Base-by-base conservation (phyloP, 2,329 filamentous ascomycete genomes). In the Fusarium sambucinum region DNA sequence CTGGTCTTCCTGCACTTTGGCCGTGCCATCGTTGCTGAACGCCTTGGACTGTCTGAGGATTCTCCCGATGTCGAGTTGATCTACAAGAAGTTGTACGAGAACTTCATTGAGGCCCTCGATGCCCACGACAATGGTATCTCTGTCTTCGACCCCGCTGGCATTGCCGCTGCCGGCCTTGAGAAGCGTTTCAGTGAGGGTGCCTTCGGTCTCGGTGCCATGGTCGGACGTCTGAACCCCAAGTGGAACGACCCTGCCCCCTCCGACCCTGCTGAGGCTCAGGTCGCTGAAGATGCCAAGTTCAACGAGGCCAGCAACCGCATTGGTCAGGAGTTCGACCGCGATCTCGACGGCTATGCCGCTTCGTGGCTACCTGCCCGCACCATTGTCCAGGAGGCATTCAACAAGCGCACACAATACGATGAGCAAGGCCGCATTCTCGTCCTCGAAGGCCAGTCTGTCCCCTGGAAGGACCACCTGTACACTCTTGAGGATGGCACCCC, bases 381-480 rank as follows among this genome's bases (percentile, higher is more conserved):
- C 35, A 85, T 93, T 55, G 94, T 98, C 47, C 87, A 89, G 70
- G 81, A 87, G 41, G 94, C 95, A 12, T 97, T 96, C 77, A 82
- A 85, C 33, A 85, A 86, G 68, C 89, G 95, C 56, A 77, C 80
- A 29, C 83, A 91, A 70, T 87, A 89, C 76, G 92, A 97, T 77
- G 75, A 89, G 12, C 82, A 90, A 69, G 94, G 94, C 58, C 89
- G 93, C 66, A 88, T 98, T 63, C 84, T 98, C 74, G 90, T 97
- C 27, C 86, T 99, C 58, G 87, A 91, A 68, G 84, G 84, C 35
- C 89, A 92, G 77, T 89, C 91, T 60, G 92, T 95, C 63, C 95
- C 95, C 3, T 98, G 96, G 96, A 96, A 97, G 79, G 95, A 98
- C 76, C 96, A 99, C 79, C 86, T 99, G 19, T 98, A 97, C 82